Evolutionary conservation across 1,284 basidiomycete species (phyloP).

Genomic region (Farysia itapuensis): DNA sequence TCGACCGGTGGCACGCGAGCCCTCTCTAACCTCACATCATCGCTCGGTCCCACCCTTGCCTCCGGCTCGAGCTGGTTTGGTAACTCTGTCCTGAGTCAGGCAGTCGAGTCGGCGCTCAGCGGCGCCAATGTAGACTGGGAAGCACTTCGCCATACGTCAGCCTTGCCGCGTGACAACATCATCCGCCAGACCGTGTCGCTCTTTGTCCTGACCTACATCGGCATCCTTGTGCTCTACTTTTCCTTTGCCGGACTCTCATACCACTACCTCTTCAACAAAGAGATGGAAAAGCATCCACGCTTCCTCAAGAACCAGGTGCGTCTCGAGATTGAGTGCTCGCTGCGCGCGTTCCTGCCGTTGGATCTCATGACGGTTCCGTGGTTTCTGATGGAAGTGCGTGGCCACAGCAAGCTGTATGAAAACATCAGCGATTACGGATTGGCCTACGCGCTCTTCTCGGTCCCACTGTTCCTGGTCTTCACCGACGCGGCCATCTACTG

Average conservation of each 20-base stretch:
- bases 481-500: conserved; percentile 93
- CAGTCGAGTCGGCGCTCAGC: conserved; percentile 13
- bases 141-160: conserved; percentile 20
- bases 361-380: conserved; percentile 80
- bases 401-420: conserved; percentile 79
- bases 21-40: conserved; percentile 42
- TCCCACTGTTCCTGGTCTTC: conserved; percentile 73
- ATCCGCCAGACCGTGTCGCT: conserved; percentile 76
- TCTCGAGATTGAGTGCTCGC: conserved; percentile 76
- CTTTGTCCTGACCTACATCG: conserved; percentile 73
- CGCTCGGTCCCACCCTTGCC: not conserved
- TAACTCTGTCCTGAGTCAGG: conserved; percentile 23
- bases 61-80: conserved; percentile 14
- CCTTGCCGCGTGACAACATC: conserved; percentile 45
- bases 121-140: conserved; percentile 27
- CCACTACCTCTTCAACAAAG: conserved; percentile 85
- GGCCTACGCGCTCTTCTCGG: conserved; percentile 51
- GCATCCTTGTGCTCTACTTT: conserved; percentile 71
- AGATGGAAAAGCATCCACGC: conserved; percentile 91
- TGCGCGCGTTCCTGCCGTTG: conserved; percentile 73
- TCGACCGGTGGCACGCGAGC: not conserved
- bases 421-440: conserved; percentile 65
- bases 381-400: conserved; percentile 90
- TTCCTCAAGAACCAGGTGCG: conserved; percentile 82
- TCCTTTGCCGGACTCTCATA: conserved; percentile 77